Percentiles rank a stretch among this genome's conserved stretches.
phyloP scores from a whole-genome alignment of 2,329 filamentous ascomycete species.

The Colletotrichum sp. region DNA sequence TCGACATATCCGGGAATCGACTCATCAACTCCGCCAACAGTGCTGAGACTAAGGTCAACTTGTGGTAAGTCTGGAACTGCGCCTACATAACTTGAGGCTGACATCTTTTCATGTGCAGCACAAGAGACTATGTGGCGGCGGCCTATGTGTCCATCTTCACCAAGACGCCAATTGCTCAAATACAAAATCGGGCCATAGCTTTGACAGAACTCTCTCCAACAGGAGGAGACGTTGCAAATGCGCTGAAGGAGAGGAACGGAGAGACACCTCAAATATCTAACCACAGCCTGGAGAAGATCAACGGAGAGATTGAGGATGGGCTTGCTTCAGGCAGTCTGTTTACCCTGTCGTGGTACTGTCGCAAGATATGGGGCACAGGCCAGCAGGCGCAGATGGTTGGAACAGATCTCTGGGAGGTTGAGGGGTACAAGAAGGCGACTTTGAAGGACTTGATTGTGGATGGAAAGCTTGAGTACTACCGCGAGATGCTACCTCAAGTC shows the following conservation, averaged over 20 bases:
- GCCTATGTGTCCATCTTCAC: constrained; percentile 33
- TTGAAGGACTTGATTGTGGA: constrained; percentile 24
- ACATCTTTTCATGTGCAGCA: constrained; percentile 1
- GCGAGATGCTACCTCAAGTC: constrained; percentile 25
- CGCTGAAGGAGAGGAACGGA: constrained; percentile 25
- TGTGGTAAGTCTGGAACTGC: neutral
- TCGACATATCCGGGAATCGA: neutral
- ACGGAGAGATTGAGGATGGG: constrained; percentile 24
- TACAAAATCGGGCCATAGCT: constrained; percentile 25
- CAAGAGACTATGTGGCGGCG: constrained; percentile 29
- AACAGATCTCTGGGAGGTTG: constrained; percentile 29
- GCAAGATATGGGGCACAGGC: constrained; percentile 30
- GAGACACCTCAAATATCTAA: constrained; percentile 12
- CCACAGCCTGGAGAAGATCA: constrained; percentile 27
- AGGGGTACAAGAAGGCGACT: constrained; percentile 26
- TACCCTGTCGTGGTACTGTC: constrained; percentile 29
- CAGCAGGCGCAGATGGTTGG: constrained; percentile 21
- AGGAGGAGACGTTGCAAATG: constrained; percentile 25
- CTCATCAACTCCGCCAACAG: neutral
- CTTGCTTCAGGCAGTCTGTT: constrained; percentile 21
- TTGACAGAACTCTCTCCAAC: constrained; percentile 28
- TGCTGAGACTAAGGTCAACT: neutral
- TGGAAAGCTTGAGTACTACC: constrained; percentile 26
- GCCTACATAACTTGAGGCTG: fast-evolving
- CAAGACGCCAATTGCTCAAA: constrained; percentile 22